Percentiles rank a stretch among this genome's conserved stretches.
These are phyloP conservation scores for Elsinoe perseae DNA, from an alignment of 2,329 filamentous ascomycete genomes.

Conservation along the genomic window DNA sequence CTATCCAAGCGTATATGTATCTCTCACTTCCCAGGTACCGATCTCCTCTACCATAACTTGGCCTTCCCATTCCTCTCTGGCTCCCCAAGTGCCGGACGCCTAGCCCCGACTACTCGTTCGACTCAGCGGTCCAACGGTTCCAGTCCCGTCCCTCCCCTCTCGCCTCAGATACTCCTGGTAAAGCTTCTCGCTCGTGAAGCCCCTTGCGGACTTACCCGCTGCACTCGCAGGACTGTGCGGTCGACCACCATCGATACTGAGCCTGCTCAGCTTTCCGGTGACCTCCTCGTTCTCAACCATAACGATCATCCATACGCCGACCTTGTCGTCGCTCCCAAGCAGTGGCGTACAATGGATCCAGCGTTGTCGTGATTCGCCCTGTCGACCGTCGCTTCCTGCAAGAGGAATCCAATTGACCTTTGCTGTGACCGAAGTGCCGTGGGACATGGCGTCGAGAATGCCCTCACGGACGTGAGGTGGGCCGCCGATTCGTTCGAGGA, in stretches of 20 bases:
- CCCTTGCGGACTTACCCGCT: neutral
- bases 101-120: neutral
- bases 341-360: slow-evolving; percentile 42
- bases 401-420: slow-evolving; percentile 34
- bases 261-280: slow-evolving; percentile 24
- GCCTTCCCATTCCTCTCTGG: neutral
- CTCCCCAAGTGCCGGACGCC: neutral
- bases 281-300: slow-evolving; percentile 36
- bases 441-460: slow-evolving; percentile 33
- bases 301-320: slow-evolving; percentile 43
- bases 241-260: slow-evolving; percentile 10
- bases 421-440: slow-evolving; percentile 36
- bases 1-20: slow-evolving; percentile 6
- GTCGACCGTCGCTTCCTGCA: slow-evolving; percentile 14
- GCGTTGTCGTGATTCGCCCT: slow-evolving; percentile 27
- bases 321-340: slow-evolving; percentile 35
- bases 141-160: slow-evolving; percentile 20
- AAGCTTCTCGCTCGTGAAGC: slow-evolving; percentile 27
- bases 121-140: neutral
- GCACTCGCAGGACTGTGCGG: slow-evolving; percentile 15
- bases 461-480: slow-evolving; percentile 33
- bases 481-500: slow-evolving; percentile 38
- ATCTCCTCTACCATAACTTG: neutral
- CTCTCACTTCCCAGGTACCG: slow-evolving; percentile 1
- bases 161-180: slow-evolving; percentile 32